Evolutionary conservation across 139 green algal species (phyloP).

Genomic region (Ettlia oleoabundans): DNA sequence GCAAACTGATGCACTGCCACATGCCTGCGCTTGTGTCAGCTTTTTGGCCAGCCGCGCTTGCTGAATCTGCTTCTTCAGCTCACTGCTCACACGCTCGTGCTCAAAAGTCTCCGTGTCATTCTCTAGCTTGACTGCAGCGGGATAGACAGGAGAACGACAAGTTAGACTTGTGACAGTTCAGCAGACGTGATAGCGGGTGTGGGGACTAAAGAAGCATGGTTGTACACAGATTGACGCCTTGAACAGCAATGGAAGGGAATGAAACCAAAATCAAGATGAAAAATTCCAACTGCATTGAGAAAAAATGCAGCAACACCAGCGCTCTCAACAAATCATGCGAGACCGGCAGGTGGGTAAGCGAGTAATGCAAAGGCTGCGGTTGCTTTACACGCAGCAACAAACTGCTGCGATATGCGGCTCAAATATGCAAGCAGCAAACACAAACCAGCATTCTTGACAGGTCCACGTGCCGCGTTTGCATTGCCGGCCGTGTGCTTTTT

Average conservation of each 20-base stretch:
- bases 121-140: constrained; percentile 84
- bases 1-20: neutral
- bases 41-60: constrained; percentile 94
- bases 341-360: too few relatives aligned
- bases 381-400: neutral
- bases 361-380: neutral
- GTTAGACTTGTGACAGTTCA: too few relatives aligned
- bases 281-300: too few relatives aligned
- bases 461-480: constrained; percentile 28
- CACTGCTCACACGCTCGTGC: constrained; percentile 82
- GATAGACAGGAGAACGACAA: neutral
- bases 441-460: constrained; percentile 58
- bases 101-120: constrained; percentile 88
- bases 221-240: too few relatives aligned
- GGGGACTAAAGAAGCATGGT: too few relatives aligned
- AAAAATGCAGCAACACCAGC: too few relatives aligned
- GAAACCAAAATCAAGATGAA: too few relatives aligned
- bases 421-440: too few relatives aligned
- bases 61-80: constrained; percentile 95
- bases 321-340: too few relatives aligned
- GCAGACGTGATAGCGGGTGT: too few relatives aligned
- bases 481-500: constrained; percentile 62
- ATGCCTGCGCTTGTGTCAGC: constrained; percentile 94
- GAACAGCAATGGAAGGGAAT: too few relatives aligned
- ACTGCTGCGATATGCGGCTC: too few relatives aligned